phyloP scores from a whole-genome alignment of 805 yeast species.

The Spathaspora arborariae region DNA sequence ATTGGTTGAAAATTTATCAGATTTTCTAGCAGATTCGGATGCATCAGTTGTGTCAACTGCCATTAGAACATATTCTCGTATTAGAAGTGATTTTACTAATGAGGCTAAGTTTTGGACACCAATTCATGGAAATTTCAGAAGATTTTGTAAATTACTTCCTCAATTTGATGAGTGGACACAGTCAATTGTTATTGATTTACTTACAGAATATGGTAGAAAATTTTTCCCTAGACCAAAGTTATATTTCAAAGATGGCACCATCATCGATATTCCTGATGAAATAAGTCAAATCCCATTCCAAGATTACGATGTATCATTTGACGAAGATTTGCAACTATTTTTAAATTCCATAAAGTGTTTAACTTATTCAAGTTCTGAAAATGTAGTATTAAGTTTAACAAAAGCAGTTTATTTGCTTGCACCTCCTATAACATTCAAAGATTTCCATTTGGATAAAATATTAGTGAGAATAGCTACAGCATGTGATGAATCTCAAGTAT shows the following conservation, averaged over 20 bases:
- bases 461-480: slow-evolving; percentile 43
- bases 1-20: slow-evolving; percentile 44
- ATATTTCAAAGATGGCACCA: slow-evolving; percentile 23
- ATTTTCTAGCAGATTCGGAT: slow-evolving; percentile 62
- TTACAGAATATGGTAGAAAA: slow-evolving; percentile 61
- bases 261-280: slow-evolving; percentile 41
- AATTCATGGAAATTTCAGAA: slow-evolving; percentile 67
- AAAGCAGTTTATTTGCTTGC: slow-evolving; percentile 56
- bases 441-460: slow-evolving; percentile 46
- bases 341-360: slow-evolving; percentile 45
- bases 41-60: slow-evolving; percentile 69
- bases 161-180: slow-evolving; percentile 76
- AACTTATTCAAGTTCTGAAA: slow-evolving; percentile 49
- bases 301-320: slow-evolving; percentile 37
- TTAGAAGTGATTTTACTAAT: slow-evolving; percentile 36
- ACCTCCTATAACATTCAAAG: slow-evolving; percentile 49
- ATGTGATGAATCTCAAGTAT: slow-evolving; percentile 16
- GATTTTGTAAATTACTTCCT: slow-evolving; percentile 44
- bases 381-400: slow-evolving; percentile 59
- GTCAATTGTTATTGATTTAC: slow-evolving; percentile 50
- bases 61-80: slow-evolving; percentile 49
- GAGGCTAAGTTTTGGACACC: slow-evolving; percentile 48
- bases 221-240: slow-evolving; percentile 56
- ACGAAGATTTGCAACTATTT: slow-evolving; percentile 57
- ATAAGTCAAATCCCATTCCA: slow-evolving; percentile 18